These are phyloP conservation scores for Diplodia scrobiculata DNA, from an alignment of 2,329 filamentous ascomycete species.

Conservation along the genomic window DNA sequence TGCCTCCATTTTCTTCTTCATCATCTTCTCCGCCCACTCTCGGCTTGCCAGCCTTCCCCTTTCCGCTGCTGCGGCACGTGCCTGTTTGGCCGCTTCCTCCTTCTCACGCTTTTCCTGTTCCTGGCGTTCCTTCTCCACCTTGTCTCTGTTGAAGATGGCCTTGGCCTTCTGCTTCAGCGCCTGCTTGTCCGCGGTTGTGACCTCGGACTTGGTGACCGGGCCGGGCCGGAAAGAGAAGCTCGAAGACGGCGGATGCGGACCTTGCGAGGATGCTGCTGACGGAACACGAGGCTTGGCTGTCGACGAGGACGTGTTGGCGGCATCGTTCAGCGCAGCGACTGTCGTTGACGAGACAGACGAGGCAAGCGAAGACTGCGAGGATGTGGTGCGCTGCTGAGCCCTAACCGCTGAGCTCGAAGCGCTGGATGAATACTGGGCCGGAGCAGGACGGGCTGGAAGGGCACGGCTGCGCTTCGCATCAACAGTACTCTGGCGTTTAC, in stretches of 20 bases:
- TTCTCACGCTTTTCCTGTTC: slow-evolving; percentile 50
- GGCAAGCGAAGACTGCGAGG: slow-evolving; percentile 12
- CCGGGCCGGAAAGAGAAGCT: slow-evolving; percentile 21
- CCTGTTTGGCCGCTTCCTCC: slow-evolving; percentile 53
- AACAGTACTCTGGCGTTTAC: slow-evolving; percentile 13
- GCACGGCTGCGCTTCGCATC: slow-evolving; percentile 22
- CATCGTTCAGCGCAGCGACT: slow-evolving; percentile 22
- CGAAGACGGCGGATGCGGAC: slow-evolving; percentile 20
- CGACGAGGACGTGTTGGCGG: slow-evolving; percentile 15
- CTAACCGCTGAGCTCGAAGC: slow-evolving; percentile 12
- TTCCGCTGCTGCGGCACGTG: slow-evolving; percentile 52
- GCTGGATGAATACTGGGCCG: slow-evolving; percentile 1
- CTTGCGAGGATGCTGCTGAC: slow-evolving; percentile 18
- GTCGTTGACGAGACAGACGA: slow-evolving; percentile 22
- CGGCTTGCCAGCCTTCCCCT: slow-evolving; percentile 48
- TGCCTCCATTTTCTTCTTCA: slow-evolving; percentile 41
- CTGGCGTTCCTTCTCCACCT: slow-evolving; percentile 45
- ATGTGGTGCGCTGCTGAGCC: neutral
- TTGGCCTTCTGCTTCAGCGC: slow-evolving; percentile 46
- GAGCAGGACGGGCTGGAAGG: slow-evolving; percentile 12
- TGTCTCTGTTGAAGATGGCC: slow-evolving; percentile 52
- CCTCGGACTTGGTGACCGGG: slow-evolving; percentile 33
- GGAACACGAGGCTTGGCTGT: slow-evolving; percentile 23
- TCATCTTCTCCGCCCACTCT: slow-evolving; percentile 56
- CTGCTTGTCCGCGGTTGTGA: slow-evolving; percentile 40